Evolutionary conservation across 768 basidiomycete genomes (phyloP).

Genomic region (Rhizopogon vesiculosus): DNA sequence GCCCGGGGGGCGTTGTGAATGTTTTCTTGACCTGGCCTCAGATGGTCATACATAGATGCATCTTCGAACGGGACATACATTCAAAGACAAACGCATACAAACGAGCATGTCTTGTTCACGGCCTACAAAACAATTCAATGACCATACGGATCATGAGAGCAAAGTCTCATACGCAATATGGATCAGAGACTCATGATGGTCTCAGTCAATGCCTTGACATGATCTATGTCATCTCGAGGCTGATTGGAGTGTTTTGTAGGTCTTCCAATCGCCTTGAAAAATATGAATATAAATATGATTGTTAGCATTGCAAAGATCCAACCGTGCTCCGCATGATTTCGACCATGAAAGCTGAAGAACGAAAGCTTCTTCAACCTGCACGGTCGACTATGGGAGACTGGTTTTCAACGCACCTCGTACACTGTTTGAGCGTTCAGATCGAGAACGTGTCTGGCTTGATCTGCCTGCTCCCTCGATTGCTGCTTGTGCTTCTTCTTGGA

Average conservation of each 20-base stretch:
- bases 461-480: conserved; percentile 19
- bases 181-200: not conserved
- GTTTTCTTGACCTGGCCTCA: no score
- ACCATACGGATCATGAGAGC: not conserved
- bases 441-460: conserved; percentile 20
- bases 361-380: not conserved
- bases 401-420: conserved; percentile 17
- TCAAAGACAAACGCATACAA: not conserved
- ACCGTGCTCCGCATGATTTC: not conserved
- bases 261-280: not conserved
- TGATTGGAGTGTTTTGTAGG: not conserved
- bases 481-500: conserved; percentile 14
- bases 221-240: not conserved
- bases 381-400: not conserved
- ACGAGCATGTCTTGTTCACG: not conserved
- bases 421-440: conserved; percentile 19
- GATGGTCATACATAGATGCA: not conserved
- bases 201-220: not conserved
- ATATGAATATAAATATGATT: not conserved
- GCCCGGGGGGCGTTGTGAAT: no score
- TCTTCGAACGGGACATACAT: not conserved
- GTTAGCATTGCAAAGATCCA: not conserved
- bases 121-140: not conserved
- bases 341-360: not conserved
- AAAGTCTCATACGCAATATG: not conserved